These are phyloP conservation scores for Thermomucor indicae-seudaticae DNA, from an alignment of 371 early-diverging fungal species.

Conservation along the genomic window DNA sequence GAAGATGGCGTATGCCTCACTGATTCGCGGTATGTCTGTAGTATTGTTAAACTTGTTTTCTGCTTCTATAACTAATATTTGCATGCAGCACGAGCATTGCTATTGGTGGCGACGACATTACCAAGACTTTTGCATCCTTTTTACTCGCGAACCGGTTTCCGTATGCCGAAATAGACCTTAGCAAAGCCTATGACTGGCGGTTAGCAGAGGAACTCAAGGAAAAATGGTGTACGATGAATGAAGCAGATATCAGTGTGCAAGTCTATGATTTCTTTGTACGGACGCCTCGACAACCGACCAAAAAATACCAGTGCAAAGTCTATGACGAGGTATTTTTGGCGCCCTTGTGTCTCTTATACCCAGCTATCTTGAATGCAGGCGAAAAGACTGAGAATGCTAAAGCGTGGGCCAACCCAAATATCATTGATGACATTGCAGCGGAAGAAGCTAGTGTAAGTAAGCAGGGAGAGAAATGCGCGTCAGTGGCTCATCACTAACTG, in stretches of 20 bases:
- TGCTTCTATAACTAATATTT: not conserved
- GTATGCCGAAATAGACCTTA: slow-evolving; percentile 63
- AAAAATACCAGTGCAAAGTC: slow-evolving; percentile 77
- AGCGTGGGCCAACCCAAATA: slow-evolving; percentile 17
- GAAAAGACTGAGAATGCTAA: slow-evolving; percentile 13
- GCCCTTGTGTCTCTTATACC: slow-evolving; percentile 62
- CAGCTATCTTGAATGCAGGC: slow-evolving; percentile 36
- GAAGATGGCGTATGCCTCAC: slow-evolving; percentile 81
- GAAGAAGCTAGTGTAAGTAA: slow-evolving; percentile 29
- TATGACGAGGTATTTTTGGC: slow-evolving; percentile 86
- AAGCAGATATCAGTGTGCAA: slow-evolving; percentile 77
- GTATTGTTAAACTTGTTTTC: not conserved
- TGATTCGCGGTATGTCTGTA: slow-evolving; percentile 48
- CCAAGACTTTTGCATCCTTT: slow-evolving; percentile 64
- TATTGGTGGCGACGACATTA: slow-evolving; percentile 87
- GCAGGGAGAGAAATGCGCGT: not conserved
- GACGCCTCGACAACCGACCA: slow-evolving; percentile 62
- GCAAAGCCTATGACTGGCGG: slow-evolving; percentile 62
- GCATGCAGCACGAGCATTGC: slow-evolving; percentile 19
- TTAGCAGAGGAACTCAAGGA: slow-evolving; percentile 74
- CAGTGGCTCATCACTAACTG: not conserved
- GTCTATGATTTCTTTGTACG: slow-evolving; percentile 80
- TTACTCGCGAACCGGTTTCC: slow-evolving; percentile 71
- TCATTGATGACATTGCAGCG: slow-evolving; percentile 34
- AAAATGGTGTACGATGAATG: slow-evolving; percentile 78